Evolutionary conservation across 306 rosid genomes (phyloP), one percentile per base, ranked within the genome.

Genomic region (Hippophae rhamnoides): DNA sequence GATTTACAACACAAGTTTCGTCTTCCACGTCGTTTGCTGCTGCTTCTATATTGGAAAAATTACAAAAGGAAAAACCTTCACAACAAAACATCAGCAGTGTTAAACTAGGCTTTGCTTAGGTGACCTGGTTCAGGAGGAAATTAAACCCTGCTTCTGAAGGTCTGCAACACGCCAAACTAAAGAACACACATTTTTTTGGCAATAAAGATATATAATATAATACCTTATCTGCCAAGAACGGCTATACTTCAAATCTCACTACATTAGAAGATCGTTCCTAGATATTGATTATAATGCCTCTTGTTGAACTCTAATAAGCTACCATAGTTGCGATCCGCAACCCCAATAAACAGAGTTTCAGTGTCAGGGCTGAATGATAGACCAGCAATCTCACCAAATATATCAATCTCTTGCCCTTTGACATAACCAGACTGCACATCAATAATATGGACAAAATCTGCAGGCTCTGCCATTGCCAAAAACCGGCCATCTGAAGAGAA

Each of bases 371-470:
- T 88, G 42, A 92, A 92, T 13, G 95, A 80, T 60, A 88, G 52
- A 6, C 97, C 97, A 18, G 95, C 95, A 43, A 92, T 88, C 76
- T 88, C 97, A 40, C 99, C 99, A 47, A 92, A 92, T 51, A 92
- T 47, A 69, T 88, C 99, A 1, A 93, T 84, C 73, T 93, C 97
- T 68, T 93, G 97, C 43, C 61, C 76, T 57, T 75, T 77, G 10
- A 12, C 14, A 42, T 86, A 93, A 26, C 84, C 95, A 2, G 74
- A 65, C 23, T 60, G 74, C 0, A 93, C 59, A 60, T 86, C 95
- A 9, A 80, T 74, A 47, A 88, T 57, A 65, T 88, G 96, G 47
- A 88, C 88, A 8, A 88, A 93, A 73, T 93, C 97, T 2, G 99
- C 99, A 4, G 99, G 94, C 67, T 93, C 99, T 4, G 99, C 99